These are phyloP conservation scores for Nemania abortiva DNA, from an alignment of 2,329 filamentous ascomycete genomes.

Conservation along the genomic window DNA sequence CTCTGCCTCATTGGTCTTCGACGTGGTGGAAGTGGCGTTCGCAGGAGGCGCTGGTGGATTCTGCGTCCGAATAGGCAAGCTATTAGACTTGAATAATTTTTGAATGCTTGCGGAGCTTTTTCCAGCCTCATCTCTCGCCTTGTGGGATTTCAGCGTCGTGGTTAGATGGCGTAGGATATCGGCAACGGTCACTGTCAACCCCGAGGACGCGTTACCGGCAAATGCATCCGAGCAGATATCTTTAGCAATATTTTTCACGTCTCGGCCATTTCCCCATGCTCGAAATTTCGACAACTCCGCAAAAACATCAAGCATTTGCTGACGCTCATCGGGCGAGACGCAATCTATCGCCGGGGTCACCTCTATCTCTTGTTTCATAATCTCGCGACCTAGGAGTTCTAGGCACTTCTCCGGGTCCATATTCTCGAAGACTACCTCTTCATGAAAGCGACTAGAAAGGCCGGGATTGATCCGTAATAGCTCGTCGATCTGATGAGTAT, in stretches of 20 bases:
- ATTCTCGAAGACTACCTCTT: conserved; percentile 61
- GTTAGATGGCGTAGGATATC: conserved; percentile 19
- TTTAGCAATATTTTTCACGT: conserved; percentile 18
- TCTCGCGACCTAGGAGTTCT: conserved; percentile 54
- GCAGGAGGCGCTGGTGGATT: conserved; percentile 2
- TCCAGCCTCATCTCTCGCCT: conserved; percentile 1
- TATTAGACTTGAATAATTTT: neutral
- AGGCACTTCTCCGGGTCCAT: conserved; percentile 56
- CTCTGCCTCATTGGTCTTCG: conserved; percentile 9
- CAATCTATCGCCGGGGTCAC: conserved; percentile 1
- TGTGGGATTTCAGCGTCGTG: conserved; percentile 10
- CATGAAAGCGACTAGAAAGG: conserved; percentile 73
- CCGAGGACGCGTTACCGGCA: conserved; percentile 16
- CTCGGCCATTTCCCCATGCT: conserved; percentile 10
- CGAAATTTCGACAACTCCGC: neutral
- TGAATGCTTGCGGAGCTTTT: neutral
- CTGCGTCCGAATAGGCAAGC: conserved; percentile 15
- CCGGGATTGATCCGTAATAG: conserved; percentile 72
- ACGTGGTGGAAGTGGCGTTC: neutral
- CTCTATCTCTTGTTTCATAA: conserved; percentile 32
- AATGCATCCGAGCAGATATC: conserved; percentile 24
- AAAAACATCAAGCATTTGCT: conserved; percentile 11
- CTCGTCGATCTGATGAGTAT: conserved; percentile 72
- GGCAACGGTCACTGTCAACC: conserved; percentile 12
- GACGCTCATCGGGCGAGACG: conserved; percentile 4